Percentiles rank a stretch among this genome's conserved stretches.
phyloP scores from a whole-genome alignment of 306 rosid species.

The Chamaecrista fasciculata region DNA sequence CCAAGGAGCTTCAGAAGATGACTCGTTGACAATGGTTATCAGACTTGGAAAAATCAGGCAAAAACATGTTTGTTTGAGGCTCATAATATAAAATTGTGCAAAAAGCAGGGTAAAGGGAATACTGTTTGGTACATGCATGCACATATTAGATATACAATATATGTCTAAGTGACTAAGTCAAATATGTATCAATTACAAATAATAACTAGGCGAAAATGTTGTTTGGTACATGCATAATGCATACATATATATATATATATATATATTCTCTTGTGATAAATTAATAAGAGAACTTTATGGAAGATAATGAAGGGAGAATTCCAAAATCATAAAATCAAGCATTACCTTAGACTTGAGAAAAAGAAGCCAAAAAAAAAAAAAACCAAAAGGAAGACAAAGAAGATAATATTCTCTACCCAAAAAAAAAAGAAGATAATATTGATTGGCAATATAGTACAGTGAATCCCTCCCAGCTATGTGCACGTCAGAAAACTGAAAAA shows the following conservation, averaged over 20 bases:
- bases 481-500: not conserved
- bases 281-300: not conserved
- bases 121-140: not conserved
- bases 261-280: not conserved
- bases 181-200: constrained; percentile 5
- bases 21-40: constrained; percentile 14
- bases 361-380: not conserved
- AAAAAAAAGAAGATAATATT: not conserved
- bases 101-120: not conserved
- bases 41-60: not conserved
- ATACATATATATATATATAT: not conserved
- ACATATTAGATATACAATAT: constrained; percentile 18
- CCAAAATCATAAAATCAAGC: not conserved
- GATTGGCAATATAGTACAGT: not conserved
- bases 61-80: constrained; percentile 4
- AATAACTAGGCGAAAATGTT: not conserved
- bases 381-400: too few relatives aligned
- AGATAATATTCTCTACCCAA: not conserved
- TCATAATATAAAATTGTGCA: not conserved
- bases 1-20: constrained; percentile 60
- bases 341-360: not conserved
- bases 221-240: not conserved
- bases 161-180: not conserved
- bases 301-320: not conserved
- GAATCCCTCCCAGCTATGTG: not conserved